Conservation (phyloP, 169 alveolate species). For the Plasmodium gaboni region DNA sequence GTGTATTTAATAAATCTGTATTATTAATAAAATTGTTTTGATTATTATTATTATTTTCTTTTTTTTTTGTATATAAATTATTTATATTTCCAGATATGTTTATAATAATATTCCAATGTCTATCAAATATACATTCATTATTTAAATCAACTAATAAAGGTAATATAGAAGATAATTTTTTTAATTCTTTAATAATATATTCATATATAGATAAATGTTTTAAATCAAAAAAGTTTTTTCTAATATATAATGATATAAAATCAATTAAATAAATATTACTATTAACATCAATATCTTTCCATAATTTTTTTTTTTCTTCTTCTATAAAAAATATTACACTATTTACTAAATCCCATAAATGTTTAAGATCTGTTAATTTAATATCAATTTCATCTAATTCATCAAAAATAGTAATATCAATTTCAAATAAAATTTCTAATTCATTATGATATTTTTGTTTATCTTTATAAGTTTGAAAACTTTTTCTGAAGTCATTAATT, state of each 20-base stretch:
- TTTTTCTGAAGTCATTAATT: constrained; percentile 86
- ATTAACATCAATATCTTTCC: constrained; percentile 95
- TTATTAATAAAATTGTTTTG: not conserved
- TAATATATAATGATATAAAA: constrained; percentile 87
- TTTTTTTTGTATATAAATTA: constrained; percentile 6
- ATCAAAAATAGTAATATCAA: constrained; percentile 92
- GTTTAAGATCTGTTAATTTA: constrained; percentile 90
- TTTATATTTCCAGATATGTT: constrained; percentile 89
- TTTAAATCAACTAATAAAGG: constrained; percentile 95
- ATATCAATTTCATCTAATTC: constrained; percentile 92
- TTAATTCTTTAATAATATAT: constrained; percentile 92
- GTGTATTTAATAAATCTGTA: not conserved
- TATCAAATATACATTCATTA: constrained; percentile 94
- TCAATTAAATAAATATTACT: constrained; percentile 89
- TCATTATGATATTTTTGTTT: constrained; percentile 91
- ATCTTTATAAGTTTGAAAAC: constrained; percentile 87
- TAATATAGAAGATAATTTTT: constrained; percentile 94
- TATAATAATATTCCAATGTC: constrained; percentile 97
- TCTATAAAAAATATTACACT: constrained; percentile 90
- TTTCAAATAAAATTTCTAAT: constrained; percentile 94
- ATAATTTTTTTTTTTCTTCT: constrained; percentile 94
- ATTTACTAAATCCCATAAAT: constrained; percentile 95
- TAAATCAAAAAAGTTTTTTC: constrained; percentile 92
- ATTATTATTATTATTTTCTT: not conserved
- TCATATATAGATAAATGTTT: constrained; percentile 91